A percentile compares a stretch with the other conserved stretches of the same genome.
Evolutionary conservation across 192 early-diverging fungal species (phyloP).

Genomic region (Backusella luteola): DNA sequence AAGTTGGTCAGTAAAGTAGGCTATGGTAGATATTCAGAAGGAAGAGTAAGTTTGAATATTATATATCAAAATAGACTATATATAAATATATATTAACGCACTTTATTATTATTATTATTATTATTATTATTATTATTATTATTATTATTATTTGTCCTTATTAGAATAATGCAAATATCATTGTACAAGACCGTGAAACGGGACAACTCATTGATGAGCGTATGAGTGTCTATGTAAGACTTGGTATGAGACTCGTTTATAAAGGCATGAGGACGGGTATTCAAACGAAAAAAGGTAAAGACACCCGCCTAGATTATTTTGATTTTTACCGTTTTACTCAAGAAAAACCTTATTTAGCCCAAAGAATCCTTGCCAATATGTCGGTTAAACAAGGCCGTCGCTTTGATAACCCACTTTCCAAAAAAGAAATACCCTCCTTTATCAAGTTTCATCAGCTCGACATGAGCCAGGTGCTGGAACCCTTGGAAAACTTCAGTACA

Average conservation of each 20-base stretch:
- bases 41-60: conserved; percentile 18
- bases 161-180: conserved; percentile 71
- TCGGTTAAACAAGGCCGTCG: conserved; percentile 67
- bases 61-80: too few species aligned
- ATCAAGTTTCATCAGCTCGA: conserved; percentile 70
- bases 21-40: conserved; percentile 47
- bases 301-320: background rate
- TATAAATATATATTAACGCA: too few species aligned
- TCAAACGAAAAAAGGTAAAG: conserved; percentile 39
- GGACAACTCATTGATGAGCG: conserved; percentile 74
- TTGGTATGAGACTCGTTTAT: conserved; percentile 81
- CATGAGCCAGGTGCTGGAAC: conserved; percentile 65
- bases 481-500: conserved; percentile 62
- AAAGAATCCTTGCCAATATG: conserved; percentile 47
- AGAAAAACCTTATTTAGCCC: conserved; percentile 19
- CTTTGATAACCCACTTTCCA: conserved; percentile 64
- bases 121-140: background rate
- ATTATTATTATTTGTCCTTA: background rate
- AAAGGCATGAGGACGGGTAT: conserved; percentile 52
- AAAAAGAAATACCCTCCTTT: conserved; percentile 66
- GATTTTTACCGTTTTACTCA: background rate
- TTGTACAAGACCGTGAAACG: conserved; percentile 67
- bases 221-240: conserved; percentile 73
- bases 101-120: background rate
- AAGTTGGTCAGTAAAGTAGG: conserved; percentile 39